A percentile compares a stretch with the other conserved stretches of the same genome.
These are phyloP conservation scores for Cryptococcus sp. DNA, from an alignment of 1,284 basidiomycete genomes.

Conservation along the genomic window DNA sequence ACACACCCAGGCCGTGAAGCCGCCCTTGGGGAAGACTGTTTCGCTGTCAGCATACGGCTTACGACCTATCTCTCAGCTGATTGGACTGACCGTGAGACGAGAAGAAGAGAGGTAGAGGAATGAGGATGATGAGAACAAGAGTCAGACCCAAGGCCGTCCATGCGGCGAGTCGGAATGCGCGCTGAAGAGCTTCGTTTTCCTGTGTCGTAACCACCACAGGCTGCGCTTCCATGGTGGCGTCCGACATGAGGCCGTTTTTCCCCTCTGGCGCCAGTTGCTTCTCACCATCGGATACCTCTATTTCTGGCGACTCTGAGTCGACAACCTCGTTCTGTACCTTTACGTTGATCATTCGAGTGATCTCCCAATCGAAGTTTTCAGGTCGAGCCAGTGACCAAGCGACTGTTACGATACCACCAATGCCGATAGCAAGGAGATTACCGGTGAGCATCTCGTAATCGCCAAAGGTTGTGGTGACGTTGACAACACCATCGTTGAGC, in stretches of 20 bases:
- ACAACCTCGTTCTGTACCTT: conserved; percentile 18
- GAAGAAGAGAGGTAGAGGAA: conserved; percentile 83
- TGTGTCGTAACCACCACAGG: conserved; percentile 37
- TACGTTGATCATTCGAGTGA: conserved; percentile 74
- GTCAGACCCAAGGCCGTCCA: conserved; percentile 65
- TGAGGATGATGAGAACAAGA: conserved; percentile 55
- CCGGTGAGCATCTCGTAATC: conserved; percentile 73
- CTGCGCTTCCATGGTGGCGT: conserved; percentile 56
- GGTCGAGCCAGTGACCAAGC: conserved; percentile 69
- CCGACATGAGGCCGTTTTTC: conserved; percentile 9
- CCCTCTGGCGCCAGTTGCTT: conserved; percentile 1
- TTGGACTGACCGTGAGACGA: conserved; percentile 58
- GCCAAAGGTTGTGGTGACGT: conserved; percentile 64
- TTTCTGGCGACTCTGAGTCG: not conserved
- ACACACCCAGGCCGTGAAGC: conserved; percentile 65
- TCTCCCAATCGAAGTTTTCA: conserved; percentile 74
- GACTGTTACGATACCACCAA: conserved; percentile 74
- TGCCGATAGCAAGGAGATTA: conserved; percentile 79
- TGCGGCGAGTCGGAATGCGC: conserved; percentile 75
- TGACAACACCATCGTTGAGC: conserved; percentile 70
- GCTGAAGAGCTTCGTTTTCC: conserved; percentile 63
- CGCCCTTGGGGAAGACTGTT: conserved; percentile 63
- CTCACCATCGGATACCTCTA: not conserved
- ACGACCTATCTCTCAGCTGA: not conserved
- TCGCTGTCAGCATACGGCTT: conserved; percentile 4